Evolutionary conservation across 192 early-diverging fungal species (phyloP).

Genomic region (Borealophlyctis nickersoniae): DNA sequence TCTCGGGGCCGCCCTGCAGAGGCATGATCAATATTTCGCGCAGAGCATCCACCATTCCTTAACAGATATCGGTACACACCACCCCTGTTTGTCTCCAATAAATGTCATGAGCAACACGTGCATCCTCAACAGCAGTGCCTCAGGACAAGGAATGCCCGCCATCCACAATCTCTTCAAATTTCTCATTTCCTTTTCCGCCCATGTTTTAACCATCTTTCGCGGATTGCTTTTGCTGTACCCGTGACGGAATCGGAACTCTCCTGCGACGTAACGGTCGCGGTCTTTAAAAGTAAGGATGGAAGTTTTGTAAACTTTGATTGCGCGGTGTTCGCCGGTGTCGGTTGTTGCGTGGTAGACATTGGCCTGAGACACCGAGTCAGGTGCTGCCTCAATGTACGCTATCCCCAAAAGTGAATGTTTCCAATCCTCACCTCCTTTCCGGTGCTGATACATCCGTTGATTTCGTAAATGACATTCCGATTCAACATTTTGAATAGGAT

Average conservation of each 20-base stretch:
- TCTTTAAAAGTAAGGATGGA: slow-evolving; percentile 98
- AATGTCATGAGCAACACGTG: slow-evolving; percentile 96
- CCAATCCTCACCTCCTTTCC: slow-evolving; percentile 74
- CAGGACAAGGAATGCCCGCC: slow-evolving; percentile 86
- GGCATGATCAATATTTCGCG: too few species aligned
- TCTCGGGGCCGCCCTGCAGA: slow-evolving; percentile 75
- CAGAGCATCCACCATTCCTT: too few species aligned
- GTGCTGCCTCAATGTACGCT: slow-evolving; percentile 8
- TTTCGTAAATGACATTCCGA: slow-evolving; percentile 80
- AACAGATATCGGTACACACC: too few species aligned
- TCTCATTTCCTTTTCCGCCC: slow-evolving; percentile 99
- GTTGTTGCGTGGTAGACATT: slow-evolving; percentile 97
- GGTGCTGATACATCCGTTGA: slow-evolving; percentile 96
- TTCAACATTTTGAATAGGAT: slow-evolving; percentile 96
- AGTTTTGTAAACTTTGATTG: slow-evolving; percentile 98
- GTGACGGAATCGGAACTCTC: slow-evolving; percentile 92
- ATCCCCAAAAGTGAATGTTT: background rate
- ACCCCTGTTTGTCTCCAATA: slow-evolving; percentile 85
- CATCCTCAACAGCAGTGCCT: slow-evolving; percentile 80
- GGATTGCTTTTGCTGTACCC: slow-evolving; percentile 93
- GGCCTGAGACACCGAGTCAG: too few species aligned
- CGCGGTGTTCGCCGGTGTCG: slow-evolving; percentile 74
- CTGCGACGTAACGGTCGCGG: slow-evolving; percentile 93
- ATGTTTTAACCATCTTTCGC: slow-evolving; percentile 96
- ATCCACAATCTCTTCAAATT: slow-evolving; percentile 87